These are phyloP conservation scores for Leccinum ochraceum DNA, from an alignment of 768 basidiomycete genomes.

Conservation along the genomic window DNA sequence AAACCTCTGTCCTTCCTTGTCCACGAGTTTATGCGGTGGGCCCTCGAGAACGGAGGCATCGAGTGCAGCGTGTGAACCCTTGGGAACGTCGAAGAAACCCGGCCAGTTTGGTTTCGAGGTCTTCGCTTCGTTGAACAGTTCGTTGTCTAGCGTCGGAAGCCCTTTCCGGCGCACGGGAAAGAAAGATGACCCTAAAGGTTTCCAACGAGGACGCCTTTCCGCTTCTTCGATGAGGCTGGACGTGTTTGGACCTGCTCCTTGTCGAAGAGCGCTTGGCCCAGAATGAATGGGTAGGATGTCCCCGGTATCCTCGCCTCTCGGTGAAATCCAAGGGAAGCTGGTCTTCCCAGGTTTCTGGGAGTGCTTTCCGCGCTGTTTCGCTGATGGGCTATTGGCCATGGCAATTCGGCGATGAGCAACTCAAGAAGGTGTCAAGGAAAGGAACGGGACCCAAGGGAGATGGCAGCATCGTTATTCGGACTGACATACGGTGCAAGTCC, in stretches of 20 bases:
- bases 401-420: background rate
- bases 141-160: constrained; percentile 22
- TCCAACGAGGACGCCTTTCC: constrained; percentile 9
- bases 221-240: constrained; percentile 11
- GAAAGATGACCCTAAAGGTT: constrained; percentile 16
- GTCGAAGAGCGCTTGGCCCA: background rate
- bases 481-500: constrained; percentile 9
- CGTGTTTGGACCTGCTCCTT: background rate
- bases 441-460: background rate
- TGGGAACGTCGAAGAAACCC: constrained; percentile 21
- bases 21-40: constrained; percentile 7
- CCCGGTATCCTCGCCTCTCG: background rate
- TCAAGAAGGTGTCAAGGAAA: background rate
- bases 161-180: constrained; percentile 11
- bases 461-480: background rate
- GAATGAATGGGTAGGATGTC: constrained; percentile 3
- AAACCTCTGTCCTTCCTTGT: constrained; percentile 27
- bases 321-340: background rate
- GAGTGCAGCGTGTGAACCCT: constrained; percentile 14
- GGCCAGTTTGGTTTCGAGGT: constrained; percentile 26
- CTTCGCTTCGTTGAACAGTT: constrained; percentile 28
- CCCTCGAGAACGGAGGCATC: constrained; percentile 13
- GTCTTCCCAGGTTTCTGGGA: constrained; percentile 2
- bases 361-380: constrained; percentile 9
- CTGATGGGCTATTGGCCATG: constrained; percentile 16